These are phyloP conservation scores for Zymoseptoria tritici DNA, from an alignment of 2,329 filamentous ascomycete genomes.

Conservation along the genomic window DNA sequence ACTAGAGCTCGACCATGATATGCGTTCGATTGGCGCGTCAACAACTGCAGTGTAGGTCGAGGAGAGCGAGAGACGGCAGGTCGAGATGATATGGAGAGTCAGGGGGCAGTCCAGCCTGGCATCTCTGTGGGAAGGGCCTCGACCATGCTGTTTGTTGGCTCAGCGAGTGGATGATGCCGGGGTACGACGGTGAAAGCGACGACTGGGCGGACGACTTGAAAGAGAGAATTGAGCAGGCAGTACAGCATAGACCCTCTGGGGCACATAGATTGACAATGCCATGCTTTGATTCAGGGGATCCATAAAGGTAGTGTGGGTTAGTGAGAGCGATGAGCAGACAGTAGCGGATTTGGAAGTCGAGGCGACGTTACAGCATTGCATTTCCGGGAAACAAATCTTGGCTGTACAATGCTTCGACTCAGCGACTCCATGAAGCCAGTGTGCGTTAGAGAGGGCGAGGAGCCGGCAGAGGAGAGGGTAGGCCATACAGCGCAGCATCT, in stretches of 20 bases:
- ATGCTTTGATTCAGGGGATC: background rate
- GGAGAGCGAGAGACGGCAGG: too few relatives aligned
- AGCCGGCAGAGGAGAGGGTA: background rate
- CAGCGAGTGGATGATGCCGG: too few relatives aligned
- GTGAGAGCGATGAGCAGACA: background rate
- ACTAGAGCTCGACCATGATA: too few relatives aligned
- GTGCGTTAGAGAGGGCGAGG: background rate
- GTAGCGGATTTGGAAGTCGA: too few relatives aligned
- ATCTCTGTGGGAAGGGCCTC: too few relatives aligned
- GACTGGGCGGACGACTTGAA: background rate
- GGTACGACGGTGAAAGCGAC: background rate
- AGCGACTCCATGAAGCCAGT: background rate
- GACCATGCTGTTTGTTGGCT: too few relatives aligned
- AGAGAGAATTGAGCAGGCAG: background rate
- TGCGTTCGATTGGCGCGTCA: too few relatives aligned
- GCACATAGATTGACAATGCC: background rate
- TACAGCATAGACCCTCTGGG: too few relatives aligned
- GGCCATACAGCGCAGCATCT: background rate
- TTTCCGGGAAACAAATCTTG: background rate
- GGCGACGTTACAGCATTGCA: too few relatives aligned
- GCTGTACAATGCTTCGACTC: background rate
- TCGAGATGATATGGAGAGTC: too few relatives aligned
- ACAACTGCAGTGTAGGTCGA: too few relatives aligned
- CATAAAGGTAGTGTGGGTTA: background rate
- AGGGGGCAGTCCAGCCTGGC: too few relatives aligned